Base-by-base conservation (phyloP, 306 rosid species). In the Trichosanthes truncata region DNA sequence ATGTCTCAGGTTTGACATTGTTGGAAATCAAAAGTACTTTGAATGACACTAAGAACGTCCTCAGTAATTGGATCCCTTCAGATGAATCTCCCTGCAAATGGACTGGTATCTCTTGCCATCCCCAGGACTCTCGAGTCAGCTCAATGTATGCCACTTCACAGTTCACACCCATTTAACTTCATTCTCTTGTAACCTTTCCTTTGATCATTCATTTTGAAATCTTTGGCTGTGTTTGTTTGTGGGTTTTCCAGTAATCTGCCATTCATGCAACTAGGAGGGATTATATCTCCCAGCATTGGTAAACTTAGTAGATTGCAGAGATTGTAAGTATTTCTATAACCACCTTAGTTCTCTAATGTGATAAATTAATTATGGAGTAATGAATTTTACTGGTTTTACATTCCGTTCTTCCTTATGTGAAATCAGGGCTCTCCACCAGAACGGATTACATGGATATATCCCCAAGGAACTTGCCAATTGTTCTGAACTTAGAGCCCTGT, bases 371-470 rank as follows among this genome's bases (percentile, higher is more conserved):
- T 51, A 31, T 21, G 15, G 29, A 68, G 57, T 3, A 14, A 18
- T 43, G 20, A 35, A 38, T 62, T 63, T 49, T 14, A 56, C 29
- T 63, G 41, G 38, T 29, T 29, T 29, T 29, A 29, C 33, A 4
- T 72, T 11, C 36, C 4, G 11, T 45, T 41, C 15, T 73, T 76
- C 61, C 78, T 53, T 18, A 74, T 29, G 71, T 85, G 86, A 83
- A 84, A 80, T 53, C 87, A 96, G 99, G 88, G 99, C 99, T 66
- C 86, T 96, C 81, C 99, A 96, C 71, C 97, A 90, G 89, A 96
- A 96, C 80, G 55, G 93, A 81, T 91, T 96, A 84, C 99, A 91
- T 78, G 99, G 99, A 80, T 88, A 79, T 78, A 91, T 96, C 80
- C 99, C 99, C 72, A 63, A 76, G 85, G 99, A 93, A 84, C 84